Evolutionary conservation across 208 protist species (phyloP).

Genomic region (Strigomonas culicis): DNA sequence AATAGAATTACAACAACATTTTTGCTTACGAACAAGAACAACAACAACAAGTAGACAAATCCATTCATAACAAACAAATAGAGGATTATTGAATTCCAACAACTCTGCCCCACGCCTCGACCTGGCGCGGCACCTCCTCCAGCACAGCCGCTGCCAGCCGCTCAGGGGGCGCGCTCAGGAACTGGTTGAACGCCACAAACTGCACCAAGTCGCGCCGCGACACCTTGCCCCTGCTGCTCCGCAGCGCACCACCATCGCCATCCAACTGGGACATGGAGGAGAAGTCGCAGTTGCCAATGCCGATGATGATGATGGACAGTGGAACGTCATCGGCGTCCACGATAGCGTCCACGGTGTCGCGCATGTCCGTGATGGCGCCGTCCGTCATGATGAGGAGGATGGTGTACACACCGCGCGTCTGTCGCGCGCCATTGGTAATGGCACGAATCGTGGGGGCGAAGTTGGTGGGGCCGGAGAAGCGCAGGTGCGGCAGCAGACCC

Average conservation of each 20-base stretch:
- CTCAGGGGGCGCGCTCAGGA: slow-evolving; percentile 19
- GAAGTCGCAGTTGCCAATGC: slow-evolving; percentile 88
- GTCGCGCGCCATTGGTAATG: slow-evolving; percentile 22
- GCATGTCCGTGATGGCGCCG: slow-evolving; percentile 82
- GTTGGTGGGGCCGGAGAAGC: slow-evolving; percentile 62
- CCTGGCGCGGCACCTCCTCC: slow-evolving; percentile 42
- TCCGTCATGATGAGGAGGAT: slow-evolving; percentile 91
- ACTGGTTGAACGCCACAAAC: slow-evolving; percentile 71
- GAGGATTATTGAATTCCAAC: too few relatives aligned
- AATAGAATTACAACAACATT: background rate
- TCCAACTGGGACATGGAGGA: slow-evolving; percentile 85
- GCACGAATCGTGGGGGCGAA: slow-evolving; percentile 38
- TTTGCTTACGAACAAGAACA: too few relatives aligned
- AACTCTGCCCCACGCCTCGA: slow-evolving; percentile 39
- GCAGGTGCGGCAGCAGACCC: slow-evolving; percentile 23
- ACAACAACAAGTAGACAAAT: too few relatives aligned
- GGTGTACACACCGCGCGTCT: slow-evolving; percentile 51
- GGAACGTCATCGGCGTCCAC: slow-evolving; percentile 61
- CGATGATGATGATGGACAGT: slow-evolving; percentile 91
- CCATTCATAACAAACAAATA: too few relatives aligned
- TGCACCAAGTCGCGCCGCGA: slow-evolving; percentile 55
- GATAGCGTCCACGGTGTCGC: slow-evolving; percentile 70
- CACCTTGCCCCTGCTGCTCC: background rate
- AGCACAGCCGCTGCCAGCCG: slow-evolving; percentile 50
- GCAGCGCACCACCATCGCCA: slow-evolving; percentile 57